Evolutionary conservation across 2,329 filamentous ascomycete species (phyloP).

Genomic region (Trichoderma pleuroti): DNA sequence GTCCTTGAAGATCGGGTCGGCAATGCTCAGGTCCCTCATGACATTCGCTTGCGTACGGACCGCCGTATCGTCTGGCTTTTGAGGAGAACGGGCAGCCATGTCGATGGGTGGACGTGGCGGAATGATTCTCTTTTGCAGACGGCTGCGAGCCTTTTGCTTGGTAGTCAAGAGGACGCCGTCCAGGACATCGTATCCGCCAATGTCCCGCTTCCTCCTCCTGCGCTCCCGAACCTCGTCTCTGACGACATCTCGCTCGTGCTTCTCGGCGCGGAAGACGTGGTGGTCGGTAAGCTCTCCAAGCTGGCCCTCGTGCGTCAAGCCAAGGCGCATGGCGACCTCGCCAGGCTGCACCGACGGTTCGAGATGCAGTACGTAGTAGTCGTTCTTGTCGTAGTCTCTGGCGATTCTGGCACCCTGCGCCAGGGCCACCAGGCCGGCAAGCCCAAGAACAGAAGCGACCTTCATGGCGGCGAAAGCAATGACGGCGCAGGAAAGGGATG

Average conservation of each 20-base stretch:
- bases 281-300: conserved; percentile 76
- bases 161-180: conserved; percentile 74
- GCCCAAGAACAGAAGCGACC: conserved; percentile 49
- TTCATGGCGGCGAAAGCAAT: conserved; percentile 42
- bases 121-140: conserved; percentile 51
- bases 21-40: conserved; percentile 66
- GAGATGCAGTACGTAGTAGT: conserved; percentile 92
- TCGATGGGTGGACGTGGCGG: conserved; percentile 38
- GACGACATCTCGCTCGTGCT: conserved; percentile 58
- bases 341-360: conserved; percentile 61
- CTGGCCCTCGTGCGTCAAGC: conserved; percentile 74
- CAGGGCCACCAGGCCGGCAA: conserved; percentile 49
- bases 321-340: conserved; percentile 68
- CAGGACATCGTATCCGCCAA: conserved; percentile 55
- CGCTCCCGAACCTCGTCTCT: conserved; percentile 50
- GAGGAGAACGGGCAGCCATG: conserved; percentile 21
- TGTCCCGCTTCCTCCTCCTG: conserved; percentile 59
- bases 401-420: conserved; percentile 49
- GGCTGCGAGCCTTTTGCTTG: conserved; percentile 60
- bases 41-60: conserved; percentile 58
- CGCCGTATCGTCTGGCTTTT: conserved; percentile 37
- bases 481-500: conserved; percentile 15
- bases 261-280: conserved; percentile 77
- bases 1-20: conserved; percentile 85
- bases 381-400: conserved; percentile 73